Conservation (phyloP, 2,329 filamentous ascomycete genomes). For the Penicillium sp. region DNA sequence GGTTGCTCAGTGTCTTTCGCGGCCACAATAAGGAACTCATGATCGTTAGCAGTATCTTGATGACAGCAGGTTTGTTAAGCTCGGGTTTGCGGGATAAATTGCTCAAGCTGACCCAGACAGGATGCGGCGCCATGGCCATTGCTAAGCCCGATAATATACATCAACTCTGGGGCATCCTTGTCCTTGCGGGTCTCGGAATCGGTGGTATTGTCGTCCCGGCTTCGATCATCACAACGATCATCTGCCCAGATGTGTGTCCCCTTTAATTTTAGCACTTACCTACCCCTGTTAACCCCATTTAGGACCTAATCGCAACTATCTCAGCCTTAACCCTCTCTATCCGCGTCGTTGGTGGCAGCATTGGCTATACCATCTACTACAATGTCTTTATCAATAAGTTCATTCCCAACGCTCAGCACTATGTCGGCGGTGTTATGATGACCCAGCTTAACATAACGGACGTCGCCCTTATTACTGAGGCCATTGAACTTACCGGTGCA, state of each 20-base stretch:
- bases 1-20: conserved; percentile 61
- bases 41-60: conserved; percentile 63
- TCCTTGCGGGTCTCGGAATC: conserved; percentile 67
- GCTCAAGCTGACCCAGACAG: conserved; percentile 27
- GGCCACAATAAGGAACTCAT: conserved; percentile 66
- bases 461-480: conserved; percentile 51
- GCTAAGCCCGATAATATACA: conserved; percentile 58
- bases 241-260: conserved; percentile 63
- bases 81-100: neutral
- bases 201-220: conserved; percentile 71
- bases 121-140: conserved; percentile 60
- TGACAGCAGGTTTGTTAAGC: conserved; percentile 62
- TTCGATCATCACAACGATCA: conserved; percentile 71
- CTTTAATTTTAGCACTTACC: neutral
- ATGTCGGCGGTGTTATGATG: conserved; percentile 58
- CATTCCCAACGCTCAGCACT: conserved; percentile 49
- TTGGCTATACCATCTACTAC: conserved; percentile 67
- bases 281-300: neutral
- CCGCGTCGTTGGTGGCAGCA: conserved; percentile 69
- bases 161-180: conserved; percentile 62
- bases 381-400: conserved; percentile 56
- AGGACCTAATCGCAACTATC: conserved; percentile 70
- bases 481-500: conserved; percentile 59
- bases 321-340: conserved; percentile 72
- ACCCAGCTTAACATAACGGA: conserved; percentile 57